Percentiles rank a stretch among this genome's conserved stretches.
phyloP scores from a whole-genome alignment of 2,329 filamentous ascomycete species.

The Aspergillus thermomutatus region DNA sequence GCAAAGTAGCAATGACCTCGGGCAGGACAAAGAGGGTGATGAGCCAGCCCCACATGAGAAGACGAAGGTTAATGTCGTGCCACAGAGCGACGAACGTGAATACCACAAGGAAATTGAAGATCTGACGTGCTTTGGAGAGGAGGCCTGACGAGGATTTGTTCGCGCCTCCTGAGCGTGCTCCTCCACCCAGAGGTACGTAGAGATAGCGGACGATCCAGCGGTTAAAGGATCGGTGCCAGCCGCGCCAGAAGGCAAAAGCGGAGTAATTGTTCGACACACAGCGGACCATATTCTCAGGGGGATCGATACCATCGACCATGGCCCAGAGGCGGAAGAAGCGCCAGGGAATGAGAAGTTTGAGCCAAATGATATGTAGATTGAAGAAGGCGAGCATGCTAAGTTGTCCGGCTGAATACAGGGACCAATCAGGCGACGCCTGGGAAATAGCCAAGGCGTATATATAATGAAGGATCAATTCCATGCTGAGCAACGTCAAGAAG shows the following conservation, averaged over 20 bases:
- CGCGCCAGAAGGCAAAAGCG: constrained; percentile 87
- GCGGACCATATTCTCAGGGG: constrained; percentile 96
- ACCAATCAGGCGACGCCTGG: constrained; percentile 75
- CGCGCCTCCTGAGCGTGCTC: constrained; percentile 29
- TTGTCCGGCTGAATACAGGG: constrained; percentile 78
- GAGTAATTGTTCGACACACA: constrained; percentile 96
- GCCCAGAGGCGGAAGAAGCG: constrained; percentile 98
- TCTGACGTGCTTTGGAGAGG: constrained; percentile 53
- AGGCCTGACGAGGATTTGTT: constrained; percentile 31
- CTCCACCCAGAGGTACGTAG: constrained; percentile 85
- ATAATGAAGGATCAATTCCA: constrained; percentile 89
- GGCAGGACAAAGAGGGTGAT: constrained; percentile 91
- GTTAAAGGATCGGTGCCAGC: constrained; percentile 94
- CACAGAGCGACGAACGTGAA: constrained; percentile 97
- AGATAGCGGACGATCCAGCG: constrained; percentile 92
- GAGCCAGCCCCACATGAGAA: constrained; percentile 96
- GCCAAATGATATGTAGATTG: constrained; percentile 96
- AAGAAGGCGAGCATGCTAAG: constrained; percentile 89
- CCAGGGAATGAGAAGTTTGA: constrained; percentile 95
- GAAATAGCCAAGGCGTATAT: constrained; percentile 92
- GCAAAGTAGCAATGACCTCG: constrained; percentile 67
- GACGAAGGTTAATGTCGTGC: constrained; percentile 90
- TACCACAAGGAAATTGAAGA: constrained; percentile 75
- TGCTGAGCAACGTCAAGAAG: constrained; percentile 71
- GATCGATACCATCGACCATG: constrained; percentile 84